phyloP scores from a whole-genome alignment of 805 yeast genomes.

The Ascoidea asiatica region DNA sequence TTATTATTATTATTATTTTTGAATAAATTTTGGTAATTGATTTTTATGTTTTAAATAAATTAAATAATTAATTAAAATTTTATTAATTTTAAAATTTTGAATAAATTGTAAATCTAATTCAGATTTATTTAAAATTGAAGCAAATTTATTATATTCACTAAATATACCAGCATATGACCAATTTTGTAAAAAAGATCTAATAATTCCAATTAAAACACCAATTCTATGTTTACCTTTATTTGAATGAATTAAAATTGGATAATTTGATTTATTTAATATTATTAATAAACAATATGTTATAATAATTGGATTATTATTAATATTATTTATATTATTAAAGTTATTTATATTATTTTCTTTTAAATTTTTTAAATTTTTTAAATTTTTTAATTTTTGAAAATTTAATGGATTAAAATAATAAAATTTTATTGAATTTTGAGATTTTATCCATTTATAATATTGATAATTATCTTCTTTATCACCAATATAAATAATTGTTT shows the following conservation, averaged over 20 bases:
- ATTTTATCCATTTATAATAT: constrained; percentile 55
- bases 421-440: constrained; percentile 34
- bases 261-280: constrained; percentile 51
- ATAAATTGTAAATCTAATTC: constrained; percentile 86
- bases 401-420: too few species aligned
- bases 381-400: too few species aligned
- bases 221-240: constrained; percentile 96
- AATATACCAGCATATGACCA: constrained; percentile 91
- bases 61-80: constrained; percentile 18
- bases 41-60: too few species aligned
- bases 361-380: constrained; percentile 59
- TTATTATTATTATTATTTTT: too few species aligned
- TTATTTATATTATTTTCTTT: constrained; percentile 58
- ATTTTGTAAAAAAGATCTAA: constrained; percentile 76
- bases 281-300: constrained; percentile 43
- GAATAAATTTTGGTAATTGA: not conserved
- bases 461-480: constrained; percentile 58
- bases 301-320: constrained; percentile 41
- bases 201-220: constrained; percentile 85
- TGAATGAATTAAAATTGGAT: constrained; percentile 82
- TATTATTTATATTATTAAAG: too few species aligned
- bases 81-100: constrained; percentile 71
- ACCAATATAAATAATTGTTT: constrained; percentile 72
- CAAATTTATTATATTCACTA: constrained; percentile 87
- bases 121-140: constrained; percentile 88